Evolutionary conservation across 202 grass and related monocot species (phyloP).

Genomic region (Cymbopogon flexuosus): DNA sequence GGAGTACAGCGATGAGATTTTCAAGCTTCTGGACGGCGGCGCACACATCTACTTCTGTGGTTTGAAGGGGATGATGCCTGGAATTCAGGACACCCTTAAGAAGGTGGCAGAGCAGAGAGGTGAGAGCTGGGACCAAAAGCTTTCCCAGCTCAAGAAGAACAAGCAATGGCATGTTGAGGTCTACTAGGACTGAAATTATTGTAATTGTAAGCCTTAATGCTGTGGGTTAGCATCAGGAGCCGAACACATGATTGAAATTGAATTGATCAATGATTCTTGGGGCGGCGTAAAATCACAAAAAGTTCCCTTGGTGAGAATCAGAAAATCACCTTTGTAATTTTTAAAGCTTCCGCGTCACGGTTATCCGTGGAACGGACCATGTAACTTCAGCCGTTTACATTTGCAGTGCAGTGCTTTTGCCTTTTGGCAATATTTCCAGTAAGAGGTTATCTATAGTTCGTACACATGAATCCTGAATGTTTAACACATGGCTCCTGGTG

Average conservation of each 20-base stretch:
- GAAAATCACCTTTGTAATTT: constrained; percentile 23
- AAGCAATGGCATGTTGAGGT: constrained; percentile 99
- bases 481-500: background rate
- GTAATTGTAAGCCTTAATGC: background rate
- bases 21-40: constrained; percentile 77
- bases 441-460: background rate
- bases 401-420: constrained; percentile 8
- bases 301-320: background rate
- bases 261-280: constrained; percentile 5
- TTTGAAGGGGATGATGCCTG: constrained; percentile 96
- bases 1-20: constrained; percentile 86
- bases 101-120: constrained; percentile 76
- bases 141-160: constrained; percentile 84
- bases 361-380: constrained; percentile 27
- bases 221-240: background rate
- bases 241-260: background rate
- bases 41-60: constrained; percentile 95
- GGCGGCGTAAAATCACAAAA: constrained; percentile 12
- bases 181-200: constrained; percentile 38
- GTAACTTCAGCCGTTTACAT: background rate
- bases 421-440: background rate
- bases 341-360: constrained; percentile 36
- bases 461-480: background rate
- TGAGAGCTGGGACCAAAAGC: constrained; percentile 91
- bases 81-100: constrained; percentile 85